Evolutionary conservation across 768 basidiomycete genomes (phyloP).

Genomic region (Suillus bovinus): DNA sequence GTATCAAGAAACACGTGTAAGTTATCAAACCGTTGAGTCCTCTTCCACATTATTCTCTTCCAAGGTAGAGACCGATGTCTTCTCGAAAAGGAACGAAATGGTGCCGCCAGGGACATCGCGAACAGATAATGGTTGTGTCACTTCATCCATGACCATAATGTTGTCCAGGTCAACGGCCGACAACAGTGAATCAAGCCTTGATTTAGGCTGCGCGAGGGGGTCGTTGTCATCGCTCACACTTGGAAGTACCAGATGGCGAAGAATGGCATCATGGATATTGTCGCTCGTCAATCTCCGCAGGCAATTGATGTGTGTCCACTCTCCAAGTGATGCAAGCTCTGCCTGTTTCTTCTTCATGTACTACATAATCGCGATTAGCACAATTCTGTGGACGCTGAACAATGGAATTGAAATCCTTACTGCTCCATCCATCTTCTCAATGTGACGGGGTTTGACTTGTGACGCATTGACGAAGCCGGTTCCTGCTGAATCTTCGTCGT

Average conservation of each 20-base stretch:
- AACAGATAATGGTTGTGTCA: slow-evolving; percentile 38
- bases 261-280: slow-evolving; percentile 63
- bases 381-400: background rate
- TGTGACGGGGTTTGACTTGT: slow-evolving; percentile 48
- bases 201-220: slow-evolving; percentile 18
- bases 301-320: slow-evolving; percentile 88
- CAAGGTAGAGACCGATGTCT: slow-evolving; percentile 34
- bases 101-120: slow-evolving; percentile 62
- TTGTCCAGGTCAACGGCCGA: slow-evolving; percentile 51
- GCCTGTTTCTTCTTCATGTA: slow-evolving; percentile 67
- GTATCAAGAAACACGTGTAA: background rate
- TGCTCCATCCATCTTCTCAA: slow-evolving; percentile 50
- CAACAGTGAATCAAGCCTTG: slow-evolving; percentile 35
- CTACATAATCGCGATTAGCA: slow-evolving; percentile 34
- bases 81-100: slow-evolving; percentile 77
- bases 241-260: slow-evolving; percentile 46
- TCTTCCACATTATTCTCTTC: slow-evolving; percentile 16
- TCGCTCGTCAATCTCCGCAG: slow-evolving; percentile 45
- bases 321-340: slow-evolving; percentile 68
- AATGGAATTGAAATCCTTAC: slow-evolving; percentile 37
- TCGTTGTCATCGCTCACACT: slow-evolving; percentile 20
- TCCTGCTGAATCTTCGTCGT: slow-evolving; percentile 30
- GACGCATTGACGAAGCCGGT: slow-evolving; percentile 68
- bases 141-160: slow-evolving; percentile 38
- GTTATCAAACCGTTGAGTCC: background rate